Evolutionary conservation across 1,139 yeast species (phyloP).

Genomic region (Sugiyamaella pinicola): DNA sequence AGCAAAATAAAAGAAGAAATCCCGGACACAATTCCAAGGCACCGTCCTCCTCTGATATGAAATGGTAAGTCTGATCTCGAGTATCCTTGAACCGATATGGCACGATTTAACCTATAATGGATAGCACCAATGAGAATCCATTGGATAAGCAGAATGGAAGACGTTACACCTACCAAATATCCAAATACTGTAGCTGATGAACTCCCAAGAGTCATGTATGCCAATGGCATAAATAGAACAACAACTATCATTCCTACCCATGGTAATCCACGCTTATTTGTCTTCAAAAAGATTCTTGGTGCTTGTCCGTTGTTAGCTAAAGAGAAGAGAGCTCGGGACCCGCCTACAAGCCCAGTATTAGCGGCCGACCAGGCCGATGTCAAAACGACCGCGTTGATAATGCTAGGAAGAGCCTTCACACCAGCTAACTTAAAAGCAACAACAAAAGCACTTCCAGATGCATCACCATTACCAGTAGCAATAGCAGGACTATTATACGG

Average conservation of each 20-base stretch:
- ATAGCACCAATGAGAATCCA: slow-evolving; percentile 80
- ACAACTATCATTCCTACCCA: slow-evolving; percentile 63
- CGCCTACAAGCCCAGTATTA: slow-evolving; percentile 73
- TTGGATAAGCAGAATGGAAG: slow-evolving; percentile 79
- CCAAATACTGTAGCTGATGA: slow-evolving; percentile 65
- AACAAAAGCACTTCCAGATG: slow-evolving; percentile 72
- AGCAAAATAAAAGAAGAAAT: slow-evolving; percentile 13
- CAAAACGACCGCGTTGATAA: slow-evolving; percentile 72
- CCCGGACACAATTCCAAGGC: slow-evolving; percentile 16
- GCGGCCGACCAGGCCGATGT: slow-evolving; percentile 73
- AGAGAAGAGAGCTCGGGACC: slow-evolving; percentile 80
- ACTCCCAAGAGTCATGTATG: slow-evolving; percentile 69
- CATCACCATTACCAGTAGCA: slow-evolving; percentile 49
- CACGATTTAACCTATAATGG: slow-evolving; percentile 77
- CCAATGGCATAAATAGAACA: slow-evolving; percentile 62
- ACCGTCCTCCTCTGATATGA: slow-evolving; percentile 63
- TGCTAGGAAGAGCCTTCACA: slow-evolving; percentile 62
- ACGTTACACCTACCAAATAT: slow-evolving; percentile 84
- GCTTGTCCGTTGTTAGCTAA: slow-evolving; percentile 82
- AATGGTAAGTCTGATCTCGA: slow-evolving; percentile 67
- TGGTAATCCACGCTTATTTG: slow-evolving; percentile 77
- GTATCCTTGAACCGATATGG: slow-evolving; percentile 67
- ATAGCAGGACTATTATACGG: slow-evolving; percentile 57
- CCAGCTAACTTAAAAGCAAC: slow-evolving; percentile 63
- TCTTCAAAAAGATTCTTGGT: slow-evolving; percentile 70